Conservation (phyloP, 768 basidiomycete species). For the Serpula lacrymans region DNA sequence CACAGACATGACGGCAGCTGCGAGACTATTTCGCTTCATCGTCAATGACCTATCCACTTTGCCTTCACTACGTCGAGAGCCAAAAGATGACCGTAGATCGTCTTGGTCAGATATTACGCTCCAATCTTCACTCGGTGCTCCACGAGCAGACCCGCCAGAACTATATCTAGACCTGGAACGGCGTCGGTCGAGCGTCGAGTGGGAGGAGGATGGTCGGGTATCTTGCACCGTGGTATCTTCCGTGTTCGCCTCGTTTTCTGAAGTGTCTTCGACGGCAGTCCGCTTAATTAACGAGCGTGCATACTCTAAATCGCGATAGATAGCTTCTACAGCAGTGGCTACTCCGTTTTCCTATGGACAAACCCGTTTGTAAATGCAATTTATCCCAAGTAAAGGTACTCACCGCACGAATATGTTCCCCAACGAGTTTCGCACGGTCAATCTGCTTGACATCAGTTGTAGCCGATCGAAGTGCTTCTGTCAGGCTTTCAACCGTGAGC, state of each 20-base stretch:
- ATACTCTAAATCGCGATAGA: slow-evolving; percentile 96
- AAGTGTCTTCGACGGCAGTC: slow-evolving; percentile 22
- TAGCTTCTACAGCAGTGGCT: slow-evolving; percentile 85
- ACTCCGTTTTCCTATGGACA: slow-evolving; percentile 88
- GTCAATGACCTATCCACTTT: slow-evolving; percentile 32
- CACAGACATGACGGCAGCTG: slow-evolving; percentile 59
- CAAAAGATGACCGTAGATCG: slow-evolving; percentile 52
- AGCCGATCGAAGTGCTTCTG: slow-evolving; percentile 74
- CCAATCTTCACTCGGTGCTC: slow-evolving; percentile 76
- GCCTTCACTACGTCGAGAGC: slow-evolving; percentile 45
- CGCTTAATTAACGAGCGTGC: slow-evolving; percentile 84
- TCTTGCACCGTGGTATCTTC: slow-evolving; percentile 36
- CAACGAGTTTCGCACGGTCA: slow-evolving; percentile 76
- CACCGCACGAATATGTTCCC: slow-evolving; percentile 84
- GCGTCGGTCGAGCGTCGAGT: slow-evolving; percentile 29
- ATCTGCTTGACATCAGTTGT: slow-evolving; percentile 91
- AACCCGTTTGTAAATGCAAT: slow-evolving; percentile 6
- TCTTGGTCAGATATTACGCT: slow-evolving; percentile 82
- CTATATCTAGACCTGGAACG: slow-evolving; percentile 45
- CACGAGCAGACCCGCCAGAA: slow-evolving; percentile 51
- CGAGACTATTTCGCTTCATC: slow-evolving; percentile 61
- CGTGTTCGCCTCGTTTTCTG: slow-evolving; percentile 6
- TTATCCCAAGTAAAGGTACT: slow-evolving; percentile 12
- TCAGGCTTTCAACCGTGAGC: slow-evolving; percentile 73
- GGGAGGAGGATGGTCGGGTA: slow-evolving; percentile 13